Conservation (phyloP, 2,329 filamentous ascomycete species). For the Ophiocordyceps camponoti-rufipedis region DNA sequence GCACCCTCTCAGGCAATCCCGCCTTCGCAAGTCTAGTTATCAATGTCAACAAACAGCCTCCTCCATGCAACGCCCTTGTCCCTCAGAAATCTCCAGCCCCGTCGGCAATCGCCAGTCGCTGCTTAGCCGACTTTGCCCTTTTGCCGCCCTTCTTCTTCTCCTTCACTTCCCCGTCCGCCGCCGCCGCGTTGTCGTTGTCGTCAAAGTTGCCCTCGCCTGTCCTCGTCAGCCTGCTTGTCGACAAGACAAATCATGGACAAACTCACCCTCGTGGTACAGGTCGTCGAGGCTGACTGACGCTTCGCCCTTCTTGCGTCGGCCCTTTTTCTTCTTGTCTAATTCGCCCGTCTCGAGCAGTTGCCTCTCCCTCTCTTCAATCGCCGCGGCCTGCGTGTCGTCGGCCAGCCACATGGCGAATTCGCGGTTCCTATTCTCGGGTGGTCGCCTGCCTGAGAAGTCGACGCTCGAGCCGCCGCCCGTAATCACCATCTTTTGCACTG, state of each 20-base stretch:
- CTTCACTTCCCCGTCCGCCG: conserved; percentile 38
- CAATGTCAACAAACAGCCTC: too few relatives aligned
- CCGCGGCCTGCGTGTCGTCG: conserved; percentile 86
- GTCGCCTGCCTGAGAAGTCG: conserved; percentile 85
- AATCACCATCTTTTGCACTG: conserved; percentile 87
- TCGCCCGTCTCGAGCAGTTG: conserved; percentile 63
- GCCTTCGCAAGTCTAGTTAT: too few relatives aligned
- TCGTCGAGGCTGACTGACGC: conserved; percentile 62
- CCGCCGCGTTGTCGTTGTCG: conserved; percentile 71
- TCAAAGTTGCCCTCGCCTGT: conserved; percentile 93
- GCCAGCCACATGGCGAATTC: conserved; percentile 98
- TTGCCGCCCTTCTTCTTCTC: conserved; percentile 35
- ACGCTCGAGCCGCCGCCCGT: conserved; percentile 79
- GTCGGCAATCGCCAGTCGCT: conserved; percentile 49
- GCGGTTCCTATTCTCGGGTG: conserved; percentile 82
- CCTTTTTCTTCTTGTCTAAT: conserved; percentile 45
- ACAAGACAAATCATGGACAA: neutral
- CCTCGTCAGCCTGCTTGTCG: conserved; percentile 1
- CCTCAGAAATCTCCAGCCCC: conserved; percentile 21
- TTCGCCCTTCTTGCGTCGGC: conserved; percentile 37
- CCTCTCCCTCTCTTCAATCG: conserved; percentile 84
- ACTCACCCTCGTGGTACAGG: conserved; percentile 97
- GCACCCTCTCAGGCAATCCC: too few relatives aligned
- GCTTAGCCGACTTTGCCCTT: conserved; percentile 49
- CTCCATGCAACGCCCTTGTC: too few relatives aligned